phyloP scores from a whole-genome alignment of 441 rosid genomes.

The Gossypium gossypioides region DNA sequence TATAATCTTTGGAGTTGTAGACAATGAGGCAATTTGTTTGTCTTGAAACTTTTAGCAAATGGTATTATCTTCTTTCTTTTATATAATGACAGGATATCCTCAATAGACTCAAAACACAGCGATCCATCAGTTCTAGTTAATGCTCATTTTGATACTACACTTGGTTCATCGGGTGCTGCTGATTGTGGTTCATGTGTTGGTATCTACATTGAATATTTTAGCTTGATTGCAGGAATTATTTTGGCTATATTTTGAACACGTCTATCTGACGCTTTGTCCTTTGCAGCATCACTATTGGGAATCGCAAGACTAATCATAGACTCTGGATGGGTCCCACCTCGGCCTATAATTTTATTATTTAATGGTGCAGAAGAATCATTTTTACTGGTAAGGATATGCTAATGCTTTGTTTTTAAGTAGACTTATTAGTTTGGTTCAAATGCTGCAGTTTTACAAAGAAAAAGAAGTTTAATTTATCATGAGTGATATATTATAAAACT shows the following conservation, averaged over 20 bases:
- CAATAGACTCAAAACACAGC: constrained; percentile 43
- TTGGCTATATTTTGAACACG: neutral
- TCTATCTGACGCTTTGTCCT: constrained; percentile 11
- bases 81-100: constrained; percentile 58
- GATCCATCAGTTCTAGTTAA: constrained; percentile 81
- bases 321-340: constrained; percentile 81
- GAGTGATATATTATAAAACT: neutral
- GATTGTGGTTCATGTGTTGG: constrained; percentile 99
- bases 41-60: neutral
- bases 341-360: constrained; percentile 80
- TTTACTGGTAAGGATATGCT: constrained; percentile 51
- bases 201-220: constrained; percentile 27
- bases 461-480: neutral
- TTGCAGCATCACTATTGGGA: constrained; percentile 87
- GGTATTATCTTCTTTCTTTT: constrained; percentile 7
- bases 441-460: neutral
- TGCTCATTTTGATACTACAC: constrained; percentile 91
- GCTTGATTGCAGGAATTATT: constrained; percentile 2
- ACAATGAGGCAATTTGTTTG: neutral
- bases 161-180: constrained; percentile 94
- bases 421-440: neutral
- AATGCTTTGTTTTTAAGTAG: neutral
- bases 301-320: constrained; percentile 73
- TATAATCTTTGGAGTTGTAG: neutral
- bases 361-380: constrained; percentile 98